Evolutionary conservation across 2,329 filamentous ascomycete species (phyloP).

Genomic region (Talaromyces sp.): DNA sequence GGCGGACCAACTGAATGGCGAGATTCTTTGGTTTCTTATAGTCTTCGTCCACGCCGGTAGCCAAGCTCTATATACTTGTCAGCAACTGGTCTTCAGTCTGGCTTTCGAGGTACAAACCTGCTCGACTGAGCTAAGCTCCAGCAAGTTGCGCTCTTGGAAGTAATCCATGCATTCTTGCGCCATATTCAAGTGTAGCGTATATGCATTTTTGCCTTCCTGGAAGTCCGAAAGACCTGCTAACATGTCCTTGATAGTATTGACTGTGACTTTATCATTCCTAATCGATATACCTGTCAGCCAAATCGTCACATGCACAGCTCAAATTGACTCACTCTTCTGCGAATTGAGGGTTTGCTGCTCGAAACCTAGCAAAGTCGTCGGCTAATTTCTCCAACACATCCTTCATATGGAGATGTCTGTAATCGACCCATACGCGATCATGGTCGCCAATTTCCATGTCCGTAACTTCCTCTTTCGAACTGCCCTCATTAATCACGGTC

Average conservation of each 20-base stretch:
- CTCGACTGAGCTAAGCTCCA: constrained; percentile 82
- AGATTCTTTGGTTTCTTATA: constrained; percentile 86
- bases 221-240: constrained; percentile 90
- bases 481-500: constrained; percentile 72
- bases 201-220: constrained; percentile 90
- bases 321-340: constrained; percentile 56
- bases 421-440: constrained; percentile 92
- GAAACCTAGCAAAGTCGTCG: constrained; percentile 86
- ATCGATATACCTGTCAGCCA: constrained; percentile 29
- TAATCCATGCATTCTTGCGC: constrained; percentile 95
- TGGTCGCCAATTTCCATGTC: constrained; percentile 88
- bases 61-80: constrained; percentile 56
- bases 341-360: constrained; percentile 88
- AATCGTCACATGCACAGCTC: background rate
- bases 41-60: constrained; percentile 90
- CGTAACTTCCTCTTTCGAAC: constrained; percentile 68
- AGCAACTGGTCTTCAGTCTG: background rate
- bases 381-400: constrained; percentile 93
- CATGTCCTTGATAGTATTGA: constrained; percentile 97
- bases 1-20: constrained; percentile 75
- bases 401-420: constrained; percentile 95
- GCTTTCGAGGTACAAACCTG: constrained; percentile 50
- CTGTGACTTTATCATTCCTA: constrained; percentile 65
- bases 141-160: constrained; percentile 78
- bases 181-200: constrained; percentile 93